These are phyloP conservation scores for Hippophae gyantsensis DNA, from an alignment of 306 rosid species.

Conservation along the genomic window DNA sequence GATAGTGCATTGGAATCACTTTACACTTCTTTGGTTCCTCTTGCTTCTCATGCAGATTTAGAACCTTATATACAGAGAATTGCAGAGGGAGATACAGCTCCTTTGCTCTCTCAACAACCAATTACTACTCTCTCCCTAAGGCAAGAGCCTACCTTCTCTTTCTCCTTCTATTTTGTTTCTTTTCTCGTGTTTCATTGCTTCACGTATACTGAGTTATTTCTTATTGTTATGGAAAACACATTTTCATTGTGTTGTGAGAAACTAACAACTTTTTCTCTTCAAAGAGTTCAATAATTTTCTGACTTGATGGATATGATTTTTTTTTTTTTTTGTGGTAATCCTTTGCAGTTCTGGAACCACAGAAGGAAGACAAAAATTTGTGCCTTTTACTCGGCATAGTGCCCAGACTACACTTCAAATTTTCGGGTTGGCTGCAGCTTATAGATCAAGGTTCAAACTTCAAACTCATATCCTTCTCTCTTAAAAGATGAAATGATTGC, in stretches of 20 bases:
- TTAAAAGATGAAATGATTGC: no score
- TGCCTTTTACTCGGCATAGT: conserved; percentile 74
- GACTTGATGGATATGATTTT: not conserved
- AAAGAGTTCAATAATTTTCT: not conserved
- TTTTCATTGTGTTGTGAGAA: no score
- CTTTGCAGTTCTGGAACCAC: conserved; percentile 84
- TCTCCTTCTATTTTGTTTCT: not conserved
- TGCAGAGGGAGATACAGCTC: conserved; percentile 60
- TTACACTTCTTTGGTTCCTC: conserved; percentile 69
- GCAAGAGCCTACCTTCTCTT: conserved; percentile 15
- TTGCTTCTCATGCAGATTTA: conserved; percentile 65
- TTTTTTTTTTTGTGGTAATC: conserved; percentile 5
- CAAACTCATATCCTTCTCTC: not conserved
- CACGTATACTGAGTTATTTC: not conserved
- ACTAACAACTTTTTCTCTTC: not conserved
- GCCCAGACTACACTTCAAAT: conserved; percentile 90
- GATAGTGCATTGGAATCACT: conserved; percentile 58
- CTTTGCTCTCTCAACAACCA: conserved; percentile 68
- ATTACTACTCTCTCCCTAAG: conserved; percentile 75
- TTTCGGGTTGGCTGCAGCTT: conserved; percentile 74
- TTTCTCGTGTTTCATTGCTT: not conserved
- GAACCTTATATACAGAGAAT: conserved; percentile 74
- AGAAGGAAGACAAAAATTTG: conserved; percentile 77
- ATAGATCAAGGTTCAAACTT: conserved; percentile 60
- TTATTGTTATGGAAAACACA: no score